phyloP scores from a whole-genome alignment of 73 alveolate genomes.

The Paramecium octaurelia region DNA sequence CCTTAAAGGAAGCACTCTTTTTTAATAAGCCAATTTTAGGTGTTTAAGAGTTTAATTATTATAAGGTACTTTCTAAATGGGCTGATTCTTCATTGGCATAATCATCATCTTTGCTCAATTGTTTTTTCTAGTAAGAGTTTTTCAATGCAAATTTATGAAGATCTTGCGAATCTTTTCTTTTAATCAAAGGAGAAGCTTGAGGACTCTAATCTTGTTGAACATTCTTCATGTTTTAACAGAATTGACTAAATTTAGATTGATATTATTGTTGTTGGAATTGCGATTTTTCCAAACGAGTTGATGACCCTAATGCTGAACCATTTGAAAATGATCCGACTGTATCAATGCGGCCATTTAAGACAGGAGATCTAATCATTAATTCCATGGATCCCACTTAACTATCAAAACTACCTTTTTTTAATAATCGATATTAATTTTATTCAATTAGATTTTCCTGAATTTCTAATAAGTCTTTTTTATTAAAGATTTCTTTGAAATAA shows the following conservation, averaged over 20 bases:
- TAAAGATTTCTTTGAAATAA: not conserved
- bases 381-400: constrained; percentile 38
- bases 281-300: not conserved
- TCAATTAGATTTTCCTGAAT: not conserved
- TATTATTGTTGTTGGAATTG: not conserved
- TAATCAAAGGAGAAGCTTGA: not conserved
- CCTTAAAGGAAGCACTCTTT: not conserved
- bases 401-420: not conserved
- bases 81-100: not conserved
- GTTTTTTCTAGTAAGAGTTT: not conserved
- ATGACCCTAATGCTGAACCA: not conserved
- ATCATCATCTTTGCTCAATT: not conserved
- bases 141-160: not conserved
- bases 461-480: constrained; percentile 12
- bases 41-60: not conserved
- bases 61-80: not conserved
- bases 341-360: constrained; percentile 27
- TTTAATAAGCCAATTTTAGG: not conserved
- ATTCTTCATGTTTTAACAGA: not conserved
- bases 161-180: not conserved
- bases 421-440: not conserved
- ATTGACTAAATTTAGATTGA: not conserved
- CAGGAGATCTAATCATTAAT: not conserved
- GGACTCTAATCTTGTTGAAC: not conserved
- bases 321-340: constrained; percentile 37